Percentiles rank a stretch among this genome's conserved stretches.
These are phyloP conservation scores for Ophiocytium majus DNA, from an alignment of 352 stramenopile species.

Conservation along the genomic window DNA sequence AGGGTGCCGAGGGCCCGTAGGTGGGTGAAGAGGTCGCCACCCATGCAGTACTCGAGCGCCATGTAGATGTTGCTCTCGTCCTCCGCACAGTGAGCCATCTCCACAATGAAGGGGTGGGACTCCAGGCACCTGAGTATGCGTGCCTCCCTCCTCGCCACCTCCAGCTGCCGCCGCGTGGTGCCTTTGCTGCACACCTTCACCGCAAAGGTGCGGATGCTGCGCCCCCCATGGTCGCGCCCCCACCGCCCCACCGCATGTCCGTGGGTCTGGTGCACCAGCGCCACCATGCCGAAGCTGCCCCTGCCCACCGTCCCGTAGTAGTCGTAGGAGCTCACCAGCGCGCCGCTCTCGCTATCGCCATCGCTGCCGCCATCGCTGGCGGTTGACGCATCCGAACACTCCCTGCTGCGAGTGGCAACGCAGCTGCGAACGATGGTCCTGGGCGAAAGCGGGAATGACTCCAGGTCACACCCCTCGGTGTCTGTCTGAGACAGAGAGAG, in stretches of 20 bases:
- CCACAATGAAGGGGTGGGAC: slow-evolving; percentile 2
- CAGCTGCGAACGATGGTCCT: not conserved
- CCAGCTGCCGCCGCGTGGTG: not conserved
- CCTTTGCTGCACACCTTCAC: slow-evolving; percentile 13
- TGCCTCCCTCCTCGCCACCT: not conserved
- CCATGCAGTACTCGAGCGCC: slow-evolving; percentile 14
- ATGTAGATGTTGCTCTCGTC: slow-evolving; percentile 12
- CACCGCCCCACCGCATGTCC: not conserved
- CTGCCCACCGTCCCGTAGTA: slow-evolving; percentile 10
- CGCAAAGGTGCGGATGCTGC: not conserved
- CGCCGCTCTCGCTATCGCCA: not conserved
- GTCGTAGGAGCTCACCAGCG: not conserved
- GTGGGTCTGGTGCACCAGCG: not conserved
- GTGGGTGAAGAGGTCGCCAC: slow-evolving; percentile 12
- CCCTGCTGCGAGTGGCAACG: no score
- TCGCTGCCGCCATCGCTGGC: no score
- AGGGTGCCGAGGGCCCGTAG: not conserved
- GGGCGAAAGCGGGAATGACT: not conserved
- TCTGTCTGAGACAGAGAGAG: no score
- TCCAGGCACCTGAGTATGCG: not conserved
- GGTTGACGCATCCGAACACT: no score
- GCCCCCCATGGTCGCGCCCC: not conserved
- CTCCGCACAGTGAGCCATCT: not conserved
- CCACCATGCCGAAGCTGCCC: not conserved
- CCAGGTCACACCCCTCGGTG: no score